These are phyloP conservation scores for Phellopilus nigrolimitatus DNA, from an alignment of 1,284 basidiomycete species.

Conservation along the genomic window DNA sequence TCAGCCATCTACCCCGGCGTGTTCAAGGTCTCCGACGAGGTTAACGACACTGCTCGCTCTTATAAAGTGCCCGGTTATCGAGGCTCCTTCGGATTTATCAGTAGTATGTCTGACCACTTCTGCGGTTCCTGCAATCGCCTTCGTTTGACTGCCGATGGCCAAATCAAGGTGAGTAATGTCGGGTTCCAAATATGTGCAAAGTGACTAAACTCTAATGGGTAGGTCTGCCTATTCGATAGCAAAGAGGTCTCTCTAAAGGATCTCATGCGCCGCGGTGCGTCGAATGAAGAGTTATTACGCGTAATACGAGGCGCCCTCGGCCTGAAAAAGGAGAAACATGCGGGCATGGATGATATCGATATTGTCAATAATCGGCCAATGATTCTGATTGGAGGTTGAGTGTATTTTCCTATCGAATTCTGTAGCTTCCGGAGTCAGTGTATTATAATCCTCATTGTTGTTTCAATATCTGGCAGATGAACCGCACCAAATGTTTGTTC, in stretches of 20 bases:
- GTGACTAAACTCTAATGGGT: slow-evolving; percentile 33
- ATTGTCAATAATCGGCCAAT: slow-evolving; percentile 76
- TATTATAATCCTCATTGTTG: slow-evolving; percentile 18
- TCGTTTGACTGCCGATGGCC: slow-evolving; percentile 81
- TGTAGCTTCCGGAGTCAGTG: slow-evolving; percentile 23
- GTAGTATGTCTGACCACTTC: slow-evolving; percentile 90
- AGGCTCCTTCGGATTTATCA: slow-evolving; percentile 84
- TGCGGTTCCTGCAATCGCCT: slow-evolving; percentile 83
- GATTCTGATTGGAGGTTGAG: slow-evolving; percentile 89
- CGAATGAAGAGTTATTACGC: slow-evolving; percentile 60
- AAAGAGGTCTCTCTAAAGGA: slow-evolving; percentile 82
- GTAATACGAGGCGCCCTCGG: slow-evolving; percentile 64
- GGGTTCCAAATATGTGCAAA: neutral
- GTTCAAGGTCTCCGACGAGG: slow-evolving; percentile 54
- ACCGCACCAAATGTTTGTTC: neutral
- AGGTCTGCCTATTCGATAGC: slow-evolving; percentile 85
- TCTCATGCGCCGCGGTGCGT: slow-evolving; percentile 57
- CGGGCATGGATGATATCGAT: slow-evolving; percentile 77
- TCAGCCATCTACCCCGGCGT: slow-evolving; percentile 43
- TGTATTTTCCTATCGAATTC: slow-evolving; percentile 30
- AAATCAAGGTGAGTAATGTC: slow-evolving; percentile 65
- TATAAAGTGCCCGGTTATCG: slow-evolving; percentile 70
- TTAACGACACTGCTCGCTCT: slow-evolving; percentile 78
- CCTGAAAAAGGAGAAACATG: slow-evolving; percentile 81
- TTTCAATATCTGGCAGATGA: neutral